Evolutionary conservation across 371 early-diverging fungal genomes (phyloP), one percentile per base, ranked within the genome.

Genomic region (Actinomortierella wolfii): DNA sequence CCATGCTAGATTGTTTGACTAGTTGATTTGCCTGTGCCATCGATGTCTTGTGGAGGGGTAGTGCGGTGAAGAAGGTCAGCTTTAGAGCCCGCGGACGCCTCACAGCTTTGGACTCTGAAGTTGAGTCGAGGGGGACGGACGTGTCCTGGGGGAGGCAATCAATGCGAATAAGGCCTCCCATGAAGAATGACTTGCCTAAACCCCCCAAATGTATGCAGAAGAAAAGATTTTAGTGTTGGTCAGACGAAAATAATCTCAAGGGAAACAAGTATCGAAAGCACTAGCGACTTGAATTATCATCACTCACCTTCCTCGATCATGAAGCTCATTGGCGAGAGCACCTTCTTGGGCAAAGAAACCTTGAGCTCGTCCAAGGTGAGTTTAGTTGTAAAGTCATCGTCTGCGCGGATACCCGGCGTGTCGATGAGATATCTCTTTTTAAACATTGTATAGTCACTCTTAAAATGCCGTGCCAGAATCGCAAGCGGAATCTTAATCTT

Each of bases 121-220:
- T 34, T 11, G 34, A 6, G 34, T 34, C 34, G 11, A 11, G 7
- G 11, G 34, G 11, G 34, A 18, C 49, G 14, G 25, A n/a, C 51
- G 15, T 17, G 34, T 51, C 51, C 45, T 47, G 56, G 3, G 74
- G 59, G 28, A 73, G 48, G 15, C 74, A 73, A 24, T 73, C 74
- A 11, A 73, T 73, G 44, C 74, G 61, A n/a, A 73, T 63, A 9
- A 73, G 67, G 1, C 74, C 74, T 52, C 74, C 74, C 60, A 73
- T 28, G 29, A 73, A 73, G 64, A 73, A 67, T 2, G 74, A 73
- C 51, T 67, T 73, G 0, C 74, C 74, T 73, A 52, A 23, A 5
- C 18, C 7, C 3, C 21, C 4, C 28, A 11, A 53, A 7, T 25
- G 47, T 3, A 17, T 24, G 21, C 14, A 18, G 23, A 44, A 42